phyloP scores from a whole-genome alignment of 768 basidiomycete genomes.

The Rhodotorula taiwanensis region DNA sequence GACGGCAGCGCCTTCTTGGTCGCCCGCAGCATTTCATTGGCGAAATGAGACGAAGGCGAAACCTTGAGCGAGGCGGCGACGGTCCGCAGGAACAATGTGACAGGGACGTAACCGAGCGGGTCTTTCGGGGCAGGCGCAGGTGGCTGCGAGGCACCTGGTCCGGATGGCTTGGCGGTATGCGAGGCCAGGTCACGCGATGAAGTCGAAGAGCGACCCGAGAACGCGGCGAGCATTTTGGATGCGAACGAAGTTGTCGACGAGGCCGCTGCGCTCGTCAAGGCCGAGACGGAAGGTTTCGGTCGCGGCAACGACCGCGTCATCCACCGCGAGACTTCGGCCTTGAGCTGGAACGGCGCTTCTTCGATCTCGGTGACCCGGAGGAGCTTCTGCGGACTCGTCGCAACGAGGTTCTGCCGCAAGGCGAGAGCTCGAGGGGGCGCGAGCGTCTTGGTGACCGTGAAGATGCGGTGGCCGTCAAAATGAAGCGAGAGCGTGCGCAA shows the following conservation, averaged over 20 bases:
- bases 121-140: not conserved
- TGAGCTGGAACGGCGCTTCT: slow-evolving; percentile 62
- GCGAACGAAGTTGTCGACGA: slow-evolving; percentile 40
- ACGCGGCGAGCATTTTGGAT: slow-evolving; percentile 44
- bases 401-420: slow-evolving; percentile 13
- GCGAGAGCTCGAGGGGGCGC: slow-evolving; percentile 61
- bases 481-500: slow-evolving; percentile 70
- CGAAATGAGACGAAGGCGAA: slow-evolving; percentile 43
- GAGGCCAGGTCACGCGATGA: slow-evolving; percentile 12
- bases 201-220: slow-evolving; percentile 40
- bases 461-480: slow-evolving; percentile 67
- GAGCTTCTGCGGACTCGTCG: slow-evolving; percentile 13
- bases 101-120: slow-evolving; percentile 44
- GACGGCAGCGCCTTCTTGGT: slow-evolving; percentile 91
- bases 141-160: slow-evolving; percentile 10
- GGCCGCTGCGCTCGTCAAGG: slow-evolving; percentile 45
- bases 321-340: slow-evolving; percentile 72
- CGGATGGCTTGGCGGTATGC: not conserved
- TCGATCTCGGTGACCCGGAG: slow-evolving; percentile 26
- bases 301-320: slow-evolving; percentile 58
- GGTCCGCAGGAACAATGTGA: slow-evolving; percentile 43
- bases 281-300: slow-evolving; percentile 47
- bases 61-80: slow-evolving; percentile 46
- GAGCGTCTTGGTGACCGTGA: slow-evolving; percentile 57
- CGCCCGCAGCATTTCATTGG: slow-evolving; percentile 69